phyloP scores from a whole-genome alignment of 495 filamentous ascomycete species.

The Penicillium coffeae region DNA sequence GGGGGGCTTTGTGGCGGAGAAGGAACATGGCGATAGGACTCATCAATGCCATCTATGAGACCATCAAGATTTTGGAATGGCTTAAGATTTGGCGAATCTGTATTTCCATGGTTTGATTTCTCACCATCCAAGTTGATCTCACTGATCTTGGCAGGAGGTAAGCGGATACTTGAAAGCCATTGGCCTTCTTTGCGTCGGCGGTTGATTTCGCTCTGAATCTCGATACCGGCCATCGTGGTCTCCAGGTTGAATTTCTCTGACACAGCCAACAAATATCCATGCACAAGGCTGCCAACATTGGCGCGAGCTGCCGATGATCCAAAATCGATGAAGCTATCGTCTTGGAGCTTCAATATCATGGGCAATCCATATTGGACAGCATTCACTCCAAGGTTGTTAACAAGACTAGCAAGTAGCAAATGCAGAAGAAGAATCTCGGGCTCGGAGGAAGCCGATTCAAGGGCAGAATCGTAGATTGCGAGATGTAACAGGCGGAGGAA shows the following conservation, averaged over 20 bases:
- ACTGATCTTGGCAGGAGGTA: constrained; percentile 52
- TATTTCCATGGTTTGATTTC: constrained; percentile 2
- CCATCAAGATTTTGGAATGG: constrained; percentile 45
- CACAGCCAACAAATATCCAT: constrained; percentile 80
- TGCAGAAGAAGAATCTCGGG: constrained; percentile 72
- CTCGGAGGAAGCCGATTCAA: constrained; percentile 65
- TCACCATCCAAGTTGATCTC: constrained; percentile 34
- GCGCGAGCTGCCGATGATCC: constrained; percentile 58
- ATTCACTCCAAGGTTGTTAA: constrained; percentile 78
- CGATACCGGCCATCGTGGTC: constrained; percentile 57
- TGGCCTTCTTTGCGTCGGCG: constrained; percentile 64
- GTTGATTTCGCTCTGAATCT: constrained; percentile 70
- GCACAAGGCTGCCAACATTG: constrained; percentile 74
- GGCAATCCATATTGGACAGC: constrained; percentile 73
- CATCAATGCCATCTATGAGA: constrained; percentile 68
- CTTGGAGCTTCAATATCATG: constrained; percentile 84
- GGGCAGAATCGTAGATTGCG: constrained; percentile 77
- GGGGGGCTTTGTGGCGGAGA: constrained; percentile 67
- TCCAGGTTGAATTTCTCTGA: constrained; percentile 76
- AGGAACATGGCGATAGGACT: constrained; percentile 56
- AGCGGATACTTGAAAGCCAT: constrained; percentile 65
- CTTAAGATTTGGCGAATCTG: constrained; percentile 19
- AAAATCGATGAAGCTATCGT: constrained; percentile 63
- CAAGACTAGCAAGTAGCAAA: constrained; percentile 65
- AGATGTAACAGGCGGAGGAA: constrained; percentile 85